phyloP scores from a whole-genome alignment of 2,329 filamentous ascomycete species.

The Colletotrichum sp. region DNA sequence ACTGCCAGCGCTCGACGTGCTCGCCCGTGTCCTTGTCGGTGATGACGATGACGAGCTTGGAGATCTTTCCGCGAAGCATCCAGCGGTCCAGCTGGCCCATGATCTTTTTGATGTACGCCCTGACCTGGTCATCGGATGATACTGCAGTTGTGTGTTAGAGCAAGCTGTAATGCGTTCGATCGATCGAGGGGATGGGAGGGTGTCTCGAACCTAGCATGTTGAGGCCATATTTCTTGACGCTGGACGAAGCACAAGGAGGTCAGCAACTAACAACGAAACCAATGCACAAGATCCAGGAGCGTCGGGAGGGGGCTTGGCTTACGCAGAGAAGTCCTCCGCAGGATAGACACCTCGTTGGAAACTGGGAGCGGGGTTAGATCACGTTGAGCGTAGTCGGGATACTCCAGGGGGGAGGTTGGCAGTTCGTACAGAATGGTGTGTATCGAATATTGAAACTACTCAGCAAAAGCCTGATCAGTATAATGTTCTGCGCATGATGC shows the following conservation, averaged over 20 bases:
- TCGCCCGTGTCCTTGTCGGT: conserved; percentile 97
- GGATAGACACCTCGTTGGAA: conserved; percentile 90
- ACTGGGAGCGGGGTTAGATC: conserved; percentile 45
- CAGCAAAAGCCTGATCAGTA: conserved; percentile 19
- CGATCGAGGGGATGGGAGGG: neutral
- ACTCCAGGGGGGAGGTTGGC: neutral
- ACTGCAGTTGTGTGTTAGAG: conserved; percentile 52
- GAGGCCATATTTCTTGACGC: conserved; percentile 97
- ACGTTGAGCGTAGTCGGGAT: neutral
- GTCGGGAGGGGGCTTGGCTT: conserved; percentile 36
- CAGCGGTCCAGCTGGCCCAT: conserved; percentile 97
- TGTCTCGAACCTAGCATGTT: conserved; percentile 82
- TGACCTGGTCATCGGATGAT: conserved; percentile 95
- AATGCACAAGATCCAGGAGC: too few species aligned
- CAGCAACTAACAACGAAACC: neutral
- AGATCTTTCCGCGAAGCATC: conserved; percentile 98
- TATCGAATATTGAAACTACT: conserved; percentile 93
- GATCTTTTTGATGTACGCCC: conserved; percentile 99
- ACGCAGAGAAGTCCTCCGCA: conserved; percentile 95
- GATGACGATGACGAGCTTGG: conserved; percentile 94
- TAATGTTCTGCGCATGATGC: neutral
- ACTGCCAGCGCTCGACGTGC: conserved; percentile 97
- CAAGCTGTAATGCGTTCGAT: neutral
- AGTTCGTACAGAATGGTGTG: conserved; percentile 85
- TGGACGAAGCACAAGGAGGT: conserved; percentile 19